Evolutionary conservation across 148 eudicot species (phyloP), one percentile per base, ranked within the genome.

Genomic region (Rhododendron vialii): DNA sequence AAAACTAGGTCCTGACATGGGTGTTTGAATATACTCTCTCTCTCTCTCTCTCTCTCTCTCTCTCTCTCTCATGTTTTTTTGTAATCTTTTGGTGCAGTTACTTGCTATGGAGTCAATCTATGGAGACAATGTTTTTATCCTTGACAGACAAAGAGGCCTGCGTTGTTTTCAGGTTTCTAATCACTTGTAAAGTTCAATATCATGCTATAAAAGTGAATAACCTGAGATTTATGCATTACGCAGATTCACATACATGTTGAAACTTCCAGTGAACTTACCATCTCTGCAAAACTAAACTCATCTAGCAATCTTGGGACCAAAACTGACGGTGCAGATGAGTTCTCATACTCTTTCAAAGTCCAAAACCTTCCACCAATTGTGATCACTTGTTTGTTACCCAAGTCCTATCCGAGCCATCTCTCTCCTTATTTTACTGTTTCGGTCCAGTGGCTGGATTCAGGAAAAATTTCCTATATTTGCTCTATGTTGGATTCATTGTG

Each of bases 51-150:
- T 67, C 47, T 55, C 79, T 41, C 33, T 45, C 65, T 38, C 33
- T 33, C 36, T 65, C 47, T 57, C 79, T 41, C 35, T 45, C 41
- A 17, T 53, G 17, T 43, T 33, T 83, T 63, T 61, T 77, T 61
- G 18, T 88, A 41, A 8, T 69, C 84, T 75, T 57, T 84, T 35
- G 55, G 77, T 67, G 86, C 94, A 96, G 99, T 84, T 95, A 84
- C 91, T 95, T 85, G 99, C 93, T 57, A 87, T 95, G 95, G 95
- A 92, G 87, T 92, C 99, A 77, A 95, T 97, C 83, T 97, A 93
- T 81, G 99, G 95, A 79, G 95, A 94, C 26, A 93, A 93, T 77
- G 89, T 92, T 33, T 84, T 88, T 55, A 75, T 93, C 86, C 92
- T 95, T 83, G 94, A 95, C 85, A 90, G 90, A 83, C 92, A 85